phyloP scores from a whole-genome alignment of 1,139 yeast genomes.

The Suhomyces choctaworum region DNA sequence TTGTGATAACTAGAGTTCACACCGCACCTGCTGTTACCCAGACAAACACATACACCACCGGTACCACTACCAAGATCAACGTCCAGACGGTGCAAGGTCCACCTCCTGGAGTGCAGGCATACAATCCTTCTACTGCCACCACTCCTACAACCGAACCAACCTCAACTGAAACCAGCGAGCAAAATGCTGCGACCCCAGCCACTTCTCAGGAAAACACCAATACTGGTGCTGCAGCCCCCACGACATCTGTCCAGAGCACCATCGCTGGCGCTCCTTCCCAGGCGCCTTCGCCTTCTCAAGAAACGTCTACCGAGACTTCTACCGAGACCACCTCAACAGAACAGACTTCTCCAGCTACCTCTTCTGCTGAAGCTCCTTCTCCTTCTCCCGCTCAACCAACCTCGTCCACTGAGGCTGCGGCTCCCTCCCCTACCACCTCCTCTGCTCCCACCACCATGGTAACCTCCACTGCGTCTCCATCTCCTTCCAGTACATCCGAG shows the following conservation, averaged over 20 bases:
- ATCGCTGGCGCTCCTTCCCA: background rate
- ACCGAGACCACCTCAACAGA: background rate
- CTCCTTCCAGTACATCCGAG: slow-evolving; percentile 12
- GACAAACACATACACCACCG: slow-evolving; percentile 24
- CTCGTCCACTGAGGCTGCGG: background rate
- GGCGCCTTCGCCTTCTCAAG: background rate
- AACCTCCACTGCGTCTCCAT: slow-evolving; percentile 8
- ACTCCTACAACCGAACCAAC: background rate
- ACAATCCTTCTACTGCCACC: background rate
- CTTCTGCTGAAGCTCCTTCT: slow-evolving; percentile 2
- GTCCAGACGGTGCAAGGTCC: slow-evolving; percentile 14
- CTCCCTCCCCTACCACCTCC: slow-evolving; percentile 1
- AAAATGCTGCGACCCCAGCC: too few species aligned
- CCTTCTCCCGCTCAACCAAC: slow-evolving; percentile 1
- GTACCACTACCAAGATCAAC: slow-evolving; percentile 14
- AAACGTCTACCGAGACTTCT: background rate
- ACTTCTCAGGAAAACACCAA: too few species aligned
- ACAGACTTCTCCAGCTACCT: background rate
- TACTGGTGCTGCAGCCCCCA: slow-evolving; percentile 1
- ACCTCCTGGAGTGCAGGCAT: slow-evolving; percentile 13
- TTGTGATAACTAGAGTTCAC: slow-evolving; percentile 27
- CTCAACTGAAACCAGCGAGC: slow-evolving; percentile 1
- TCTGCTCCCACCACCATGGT: slow-evolving; percentile 5
- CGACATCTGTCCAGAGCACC: background rate
- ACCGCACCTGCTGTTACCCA: slow-evolving; percentile 36